phyloP scores from a whole-genome alignment of 805 yeast species.

The Kregervanrija delftensis region DNA sequence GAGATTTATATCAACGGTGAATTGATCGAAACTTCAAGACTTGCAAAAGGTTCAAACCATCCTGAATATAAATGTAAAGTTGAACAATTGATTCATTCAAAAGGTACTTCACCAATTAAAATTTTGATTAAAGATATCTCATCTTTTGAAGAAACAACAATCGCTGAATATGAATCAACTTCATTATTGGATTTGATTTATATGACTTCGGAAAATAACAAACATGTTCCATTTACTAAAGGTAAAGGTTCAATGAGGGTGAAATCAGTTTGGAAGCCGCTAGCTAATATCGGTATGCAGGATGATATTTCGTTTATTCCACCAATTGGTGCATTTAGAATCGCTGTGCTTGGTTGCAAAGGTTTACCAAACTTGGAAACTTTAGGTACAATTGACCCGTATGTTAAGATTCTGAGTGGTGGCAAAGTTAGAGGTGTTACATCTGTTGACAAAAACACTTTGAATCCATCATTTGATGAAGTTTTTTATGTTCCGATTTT shows the following conservation, averaged over 20 bases:
- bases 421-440: conserved; percentile 55
- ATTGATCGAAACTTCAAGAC: conserved; percentile 50
- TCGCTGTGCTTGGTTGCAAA: conserved; percentile 48
- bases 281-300: conserved; percentile 46
- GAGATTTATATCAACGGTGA: conserved; percentile 55
- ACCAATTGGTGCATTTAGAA: conserved; percentile 61
- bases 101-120: conserved; percentile 46
- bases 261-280: conserved; percentile 64
- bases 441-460: conserved; percentile 42
- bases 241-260: conserved; percentile 52
- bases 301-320: conserved; percentile 38
- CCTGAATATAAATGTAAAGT: conserved; percentile 64
- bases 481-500: conserved; percentile 54
- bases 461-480: conserved; percentile 53
- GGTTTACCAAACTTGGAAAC: conserved; percentile 53
- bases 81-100: conserved; percentile 58
- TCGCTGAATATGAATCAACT: conserved; percentile 47
- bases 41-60: conserved; percentile 59
- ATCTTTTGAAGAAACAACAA: conserved; percentile 38
- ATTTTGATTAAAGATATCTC: conserved; percentile 58
- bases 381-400: conserved; percentile 73
- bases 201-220: conserved; percentile 44
- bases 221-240: conserved; percentile 37
- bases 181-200: conserved; percentile 46
- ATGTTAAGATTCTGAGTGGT: conserved; percentile 51